A percentile compares a stretch with the other conserved stretches of the same genome.
Conservation (phyloP, 768 basidiomycete genomes). For the Gyrodon lividus region DNA sequence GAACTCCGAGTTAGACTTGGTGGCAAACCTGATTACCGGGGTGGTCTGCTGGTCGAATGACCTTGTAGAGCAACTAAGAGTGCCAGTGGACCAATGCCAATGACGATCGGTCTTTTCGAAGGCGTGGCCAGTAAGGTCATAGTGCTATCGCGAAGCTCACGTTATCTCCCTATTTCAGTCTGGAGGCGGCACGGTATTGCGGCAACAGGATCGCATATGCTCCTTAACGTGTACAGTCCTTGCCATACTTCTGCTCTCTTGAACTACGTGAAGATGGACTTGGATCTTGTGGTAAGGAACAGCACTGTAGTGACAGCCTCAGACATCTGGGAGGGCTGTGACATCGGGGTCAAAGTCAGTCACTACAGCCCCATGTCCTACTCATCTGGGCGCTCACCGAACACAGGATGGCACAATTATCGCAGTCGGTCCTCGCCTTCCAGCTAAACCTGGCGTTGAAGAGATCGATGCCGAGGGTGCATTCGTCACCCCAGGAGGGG, state of each 20-base stretch:
- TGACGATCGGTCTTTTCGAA: neutral
- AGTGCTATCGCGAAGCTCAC: neutral
- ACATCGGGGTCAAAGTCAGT: constrained; percentile 29
- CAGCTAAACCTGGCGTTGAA: constrained; percentile 15
- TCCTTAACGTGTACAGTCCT: too few species aligned
- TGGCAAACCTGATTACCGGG: too few species aligned
- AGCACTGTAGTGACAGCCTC: constrained; percentile 16
- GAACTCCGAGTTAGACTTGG: neutral
- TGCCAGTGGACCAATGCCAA: neutral
- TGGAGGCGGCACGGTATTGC: too few species aligned
- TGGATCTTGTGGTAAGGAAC: constrained; percentile 12
- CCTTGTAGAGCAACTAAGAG: too few species aligned
- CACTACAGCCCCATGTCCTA: too few species aligned
- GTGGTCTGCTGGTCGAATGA: too few species aligned
- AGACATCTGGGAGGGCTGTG: constrained; percentile 15
- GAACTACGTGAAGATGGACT: constrained; percentile 5
- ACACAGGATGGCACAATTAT: constrained; percentile 29
- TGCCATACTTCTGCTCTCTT: neutral
- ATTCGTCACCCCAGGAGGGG: constrained; percentile 35
- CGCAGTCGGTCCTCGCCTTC: constrained; percentile 18
- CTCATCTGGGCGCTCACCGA: neutral
- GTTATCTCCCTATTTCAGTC: neutral
- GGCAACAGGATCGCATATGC: too few species aligned
- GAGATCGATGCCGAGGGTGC: constrained; percentile 37
- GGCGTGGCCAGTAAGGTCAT: neutral